Evolutionary conservation across 352 stramenopile species (phyloP).

Genomic region (Phytopythium litorale): DNA sequence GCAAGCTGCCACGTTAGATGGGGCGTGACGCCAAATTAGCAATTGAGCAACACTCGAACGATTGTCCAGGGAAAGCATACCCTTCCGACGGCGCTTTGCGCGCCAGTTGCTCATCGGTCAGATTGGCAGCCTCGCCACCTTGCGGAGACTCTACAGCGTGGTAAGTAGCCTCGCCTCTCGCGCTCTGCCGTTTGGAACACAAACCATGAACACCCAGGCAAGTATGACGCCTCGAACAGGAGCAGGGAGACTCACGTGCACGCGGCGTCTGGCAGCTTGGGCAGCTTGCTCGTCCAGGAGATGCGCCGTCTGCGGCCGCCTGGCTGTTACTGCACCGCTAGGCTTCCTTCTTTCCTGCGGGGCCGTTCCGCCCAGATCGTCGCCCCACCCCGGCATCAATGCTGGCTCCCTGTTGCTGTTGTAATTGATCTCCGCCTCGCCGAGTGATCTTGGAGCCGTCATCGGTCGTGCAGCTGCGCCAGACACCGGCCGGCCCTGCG

Average conservation of each 20-base stretch:
- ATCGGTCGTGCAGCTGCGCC: not conserved
- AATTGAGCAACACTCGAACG: not conserved
- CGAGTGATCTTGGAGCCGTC: not conserved
- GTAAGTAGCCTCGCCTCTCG: slow-evolving; percentile 12
- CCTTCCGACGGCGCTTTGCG: not conserved
- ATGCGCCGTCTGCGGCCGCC: slow-evolving; percentile 11
- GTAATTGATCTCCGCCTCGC: not conserved
- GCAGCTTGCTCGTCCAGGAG: slow-evolving; percentile 8
- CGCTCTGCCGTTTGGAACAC: slow-evolving; percentile 14
- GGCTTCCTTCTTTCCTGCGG: not conserved
- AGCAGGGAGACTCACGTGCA: slow-evolving; percentile 18
- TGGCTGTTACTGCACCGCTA: slow-evolving; percentile 19
- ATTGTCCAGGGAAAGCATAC: not conserved
- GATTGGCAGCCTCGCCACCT: not conserved
- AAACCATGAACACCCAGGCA: not conserved
- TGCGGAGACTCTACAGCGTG: not conserved
- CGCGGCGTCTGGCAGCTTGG: slow-evolving; percentile 14
- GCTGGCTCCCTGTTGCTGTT: not conserved
- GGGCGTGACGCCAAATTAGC: not conserved
- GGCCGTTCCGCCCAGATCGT: not conserved
- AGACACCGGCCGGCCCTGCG: slow-evolving; percentile 1
- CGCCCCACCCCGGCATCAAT: not conserved
- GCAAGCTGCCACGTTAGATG: not conserved
- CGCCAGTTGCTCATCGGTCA: not conserved
- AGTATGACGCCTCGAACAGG: not conserved